These are phyloP conservation scores for Arabidopsis suecica DNA, from an alignment of 345 rosid genomes.

Conservation along the genomic window DNA sequence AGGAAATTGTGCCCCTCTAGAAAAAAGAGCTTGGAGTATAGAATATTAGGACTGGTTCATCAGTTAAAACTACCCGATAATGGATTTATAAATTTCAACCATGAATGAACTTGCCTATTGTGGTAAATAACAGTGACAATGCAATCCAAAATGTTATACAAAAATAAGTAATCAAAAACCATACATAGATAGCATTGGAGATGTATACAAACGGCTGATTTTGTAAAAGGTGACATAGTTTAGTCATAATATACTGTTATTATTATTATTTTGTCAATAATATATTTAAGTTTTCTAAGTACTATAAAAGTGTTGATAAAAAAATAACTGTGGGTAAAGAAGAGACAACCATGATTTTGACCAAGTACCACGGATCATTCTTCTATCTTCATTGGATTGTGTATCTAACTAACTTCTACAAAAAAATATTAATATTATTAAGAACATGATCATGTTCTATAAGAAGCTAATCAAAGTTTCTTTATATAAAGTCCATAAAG, in stretches of 20 bases:
- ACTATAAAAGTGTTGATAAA: slow-evolving; percentile 8
- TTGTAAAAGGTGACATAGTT: neutral
- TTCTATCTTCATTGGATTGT: slow-evolving; percentile 18
- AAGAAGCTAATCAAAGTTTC: slow-evolving; percentile 29
- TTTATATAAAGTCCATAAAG: slow-evolving; percentile 35
- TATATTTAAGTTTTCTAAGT: slow-evolving; percentile 1
- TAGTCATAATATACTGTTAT: neutral
- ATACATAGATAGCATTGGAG: neutral
- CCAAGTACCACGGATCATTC: slow-evolving; percentile 38
- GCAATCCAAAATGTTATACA: neutral
- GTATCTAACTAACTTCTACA: slow-evolving; percentile 18
- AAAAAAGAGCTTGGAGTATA: too few species aligned
- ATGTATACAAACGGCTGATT: slow-evolving; percentile 3
- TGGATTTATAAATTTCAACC: neutral
- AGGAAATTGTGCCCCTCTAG: too few species aligned
- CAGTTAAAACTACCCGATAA: slow-evolving; percentile 3
- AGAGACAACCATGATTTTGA: slow-evolving; percentile 30
- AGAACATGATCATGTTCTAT: slow-evolving; percentile 25
- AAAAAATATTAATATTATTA: slow-evolving; percentile 4
- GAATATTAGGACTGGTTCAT: neutral
- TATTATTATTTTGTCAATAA: neutral
- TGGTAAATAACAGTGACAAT: neutral
- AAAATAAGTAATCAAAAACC: neutral
- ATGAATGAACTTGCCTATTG: neutral
- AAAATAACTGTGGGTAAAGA: slow-evolving; percentile 25